Evolutionary conservation across 495 filamentous ascomycete species (phyloP), one percentile per base, ranked within the genome.

Genomic region (Neurospora sublineolata): DNA sequence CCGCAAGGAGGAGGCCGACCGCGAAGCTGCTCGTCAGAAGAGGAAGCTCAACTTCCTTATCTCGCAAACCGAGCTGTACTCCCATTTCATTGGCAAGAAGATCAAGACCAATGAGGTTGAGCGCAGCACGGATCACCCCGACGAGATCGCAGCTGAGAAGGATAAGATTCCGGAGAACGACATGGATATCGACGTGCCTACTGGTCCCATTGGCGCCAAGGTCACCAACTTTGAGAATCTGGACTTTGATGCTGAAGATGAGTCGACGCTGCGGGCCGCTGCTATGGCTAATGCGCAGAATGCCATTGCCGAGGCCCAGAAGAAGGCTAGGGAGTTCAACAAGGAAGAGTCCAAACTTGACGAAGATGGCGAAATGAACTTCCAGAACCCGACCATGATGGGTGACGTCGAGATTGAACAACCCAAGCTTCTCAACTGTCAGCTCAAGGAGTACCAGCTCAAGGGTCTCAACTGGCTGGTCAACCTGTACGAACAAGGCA

Each of bases 41-140:
- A 89, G 95, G 75, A 99, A 99, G 82, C 91, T 99, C 73, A 97
- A 99, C 84, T 99, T 99, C 88, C 86, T 99, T 72, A 98, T 99
- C 79, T 97, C 94, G 7, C 95, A 99, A 82, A 99, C 95, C 23
- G 95, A 99, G 77, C 84, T 99, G 70, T 99, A 98, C 83, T 97
- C 94, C 11, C 95, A 99, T 87, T 99, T 99, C 80, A 97, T 99
- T 75, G 95, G 96, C 75, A 96, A 96, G 80, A 99, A 99, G 84
- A 94, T 98, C 80, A 95, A 95, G 84, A 98, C 94, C 4, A 90
- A 93, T 77, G 94, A 97, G 74, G 92, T 96, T 16, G 93, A 97
- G 79, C 86, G 90, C 69, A 93, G 89, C 60, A 92, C 92, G n/a
- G 92, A 94, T 73, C 92, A 93, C 76, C 88, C 86, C 0, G 90